Conservation (phyloP, 164 flowering plant species). For the Umbilicus rupestris region DNA sequence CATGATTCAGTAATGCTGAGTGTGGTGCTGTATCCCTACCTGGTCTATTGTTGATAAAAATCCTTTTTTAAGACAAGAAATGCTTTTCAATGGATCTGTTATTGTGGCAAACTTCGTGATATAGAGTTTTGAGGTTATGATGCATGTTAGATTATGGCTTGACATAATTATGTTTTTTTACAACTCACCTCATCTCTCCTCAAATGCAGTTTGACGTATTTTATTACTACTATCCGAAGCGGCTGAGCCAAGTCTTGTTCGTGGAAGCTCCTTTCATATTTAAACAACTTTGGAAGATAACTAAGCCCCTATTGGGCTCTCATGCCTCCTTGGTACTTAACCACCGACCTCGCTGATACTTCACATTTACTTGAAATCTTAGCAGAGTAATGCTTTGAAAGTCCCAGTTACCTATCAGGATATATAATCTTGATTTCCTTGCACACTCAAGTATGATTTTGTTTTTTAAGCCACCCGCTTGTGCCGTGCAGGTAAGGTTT, state of each 20-base stretch:
- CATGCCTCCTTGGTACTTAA: constrained; percentile 72
- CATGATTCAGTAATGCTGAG: not conserved
- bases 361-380: not conserved
- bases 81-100: not conserved
- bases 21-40: not conserved
- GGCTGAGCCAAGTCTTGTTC: constrained; percentile 70
- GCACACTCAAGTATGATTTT: not conserved
- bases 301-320: constrained; percentile 64
- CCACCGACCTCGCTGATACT: not conserved
- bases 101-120: not conserved
- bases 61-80: not conserved
- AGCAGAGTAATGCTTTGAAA: not conserved
- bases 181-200: not conserved
- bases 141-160: not conserved
- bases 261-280: constrained; percentile 85
- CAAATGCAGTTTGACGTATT: constrained; percentile 70
- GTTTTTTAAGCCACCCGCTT: not conserved
- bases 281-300: constrained; percentile 71
- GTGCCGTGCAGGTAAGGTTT: constrained; percentile 50
- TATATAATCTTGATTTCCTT: not conserved
- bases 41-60: too few species aligned
- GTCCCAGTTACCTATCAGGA: not conserved
- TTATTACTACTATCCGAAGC: constrained; percentile 72
- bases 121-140: not conserved
- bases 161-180: not conserved